These are phyloP conservation scores for Desmodesmus armatus DNA, from an alignment of 139 green algal genomes.

Conservation along the genomic window DNA sequence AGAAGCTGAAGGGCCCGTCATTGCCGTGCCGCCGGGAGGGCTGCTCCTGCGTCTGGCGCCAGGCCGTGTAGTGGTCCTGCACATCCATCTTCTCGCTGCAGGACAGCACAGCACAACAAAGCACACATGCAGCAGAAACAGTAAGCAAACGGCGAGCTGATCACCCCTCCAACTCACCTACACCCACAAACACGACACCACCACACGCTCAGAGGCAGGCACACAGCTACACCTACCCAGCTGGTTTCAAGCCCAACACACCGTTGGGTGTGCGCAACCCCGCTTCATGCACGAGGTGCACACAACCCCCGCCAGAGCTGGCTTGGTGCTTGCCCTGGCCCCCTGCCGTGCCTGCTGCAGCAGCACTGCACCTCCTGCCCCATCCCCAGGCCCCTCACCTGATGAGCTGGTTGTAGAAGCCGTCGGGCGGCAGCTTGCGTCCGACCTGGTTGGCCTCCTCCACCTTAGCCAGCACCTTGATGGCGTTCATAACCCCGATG, in stretches of 20 bases:
- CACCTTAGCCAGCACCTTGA: constrained; percentile 89
- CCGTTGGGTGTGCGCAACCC: too few species aligned
- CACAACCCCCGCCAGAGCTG: too few species aligned
- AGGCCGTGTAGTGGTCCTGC: constrained; percentile 91
- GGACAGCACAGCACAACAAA: neutral
- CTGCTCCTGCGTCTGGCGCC: constrained; percentile 81
- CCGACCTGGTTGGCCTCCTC: constrained; percentile 86
- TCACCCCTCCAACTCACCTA: too few species aligned
- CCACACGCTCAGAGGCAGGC: too few species aligned
- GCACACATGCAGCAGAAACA: neutral
- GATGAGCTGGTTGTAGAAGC: constrained; percentile 95
- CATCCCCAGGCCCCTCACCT: constrained; percentile 54
- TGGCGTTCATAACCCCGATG: constrained; percentile 87
- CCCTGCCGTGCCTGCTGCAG: neutral
- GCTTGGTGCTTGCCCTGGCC: neutral
- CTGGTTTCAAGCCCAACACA: too few species aligned
- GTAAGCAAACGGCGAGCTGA: neutral
- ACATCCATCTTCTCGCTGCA: constrained; percentile 91
- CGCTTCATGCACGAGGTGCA: too few species aligned
- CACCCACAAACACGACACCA: too few species aligned
- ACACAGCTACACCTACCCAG: too few species aligned
- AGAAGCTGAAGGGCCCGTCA: constrained; percentile 92
- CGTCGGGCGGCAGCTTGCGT: constrained; percentile 80
- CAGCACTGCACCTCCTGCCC: neutral
- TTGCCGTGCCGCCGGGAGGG: constrained; percentile 34